Evolutionary conservation across 345 rosid species (phyloP), one percentile per base, ranked within the genome.

Genomic region (Aethionema arabicum): DNA sequence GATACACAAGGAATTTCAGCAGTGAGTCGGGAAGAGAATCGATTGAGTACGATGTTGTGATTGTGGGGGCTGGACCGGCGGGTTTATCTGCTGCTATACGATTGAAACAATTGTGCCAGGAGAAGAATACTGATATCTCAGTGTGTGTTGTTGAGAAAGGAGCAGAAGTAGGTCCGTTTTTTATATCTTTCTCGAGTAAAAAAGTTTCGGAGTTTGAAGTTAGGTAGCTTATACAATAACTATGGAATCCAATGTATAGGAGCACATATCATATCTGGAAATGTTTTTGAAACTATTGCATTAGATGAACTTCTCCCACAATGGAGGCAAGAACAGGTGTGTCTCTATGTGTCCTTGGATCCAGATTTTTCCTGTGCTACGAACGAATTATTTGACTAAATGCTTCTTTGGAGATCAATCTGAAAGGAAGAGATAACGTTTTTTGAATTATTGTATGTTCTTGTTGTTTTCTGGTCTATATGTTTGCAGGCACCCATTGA

Each of bases 31-130:
- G 63, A 5, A 63, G 95, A 56, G 96, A 92, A 16, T 77, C 80
- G 4, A 77, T 92, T 35, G 95, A 89, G 74, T 92, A 92, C 61
- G 96, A 92, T 78, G 95, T 89, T 59, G 82, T 92, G 48, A 79
- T 92, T 46, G 87, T 92, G 32, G 98, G 96, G 54, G 98, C 95
- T 63, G 98, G 98, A 56, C 98, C 98, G 12, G 98, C 98, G n/a
- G 98, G 98, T 12, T 65, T 92, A 63, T 85, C 98, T 0, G 91
- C 98, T 32, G 96, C 88, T 5, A 85, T 92, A 74, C 78, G 93
- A 66, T 79, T 92, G 74, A 91, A 89, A 72, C 98, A 89, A 11
- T 49, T 92, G 51, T 92, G 86, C 67, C 76, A 45, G 21, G 91
- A 86, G 69, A 85, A 80, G 74, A 82, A 85, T 57, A 60, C 51